A percentile compares a stretch with the other conserved stretches of the same genome.
phyloP scores from a whole-genome alignment of 1,284 basidiomycete genomes.

The Phaffia rhodozyma region DNA sequence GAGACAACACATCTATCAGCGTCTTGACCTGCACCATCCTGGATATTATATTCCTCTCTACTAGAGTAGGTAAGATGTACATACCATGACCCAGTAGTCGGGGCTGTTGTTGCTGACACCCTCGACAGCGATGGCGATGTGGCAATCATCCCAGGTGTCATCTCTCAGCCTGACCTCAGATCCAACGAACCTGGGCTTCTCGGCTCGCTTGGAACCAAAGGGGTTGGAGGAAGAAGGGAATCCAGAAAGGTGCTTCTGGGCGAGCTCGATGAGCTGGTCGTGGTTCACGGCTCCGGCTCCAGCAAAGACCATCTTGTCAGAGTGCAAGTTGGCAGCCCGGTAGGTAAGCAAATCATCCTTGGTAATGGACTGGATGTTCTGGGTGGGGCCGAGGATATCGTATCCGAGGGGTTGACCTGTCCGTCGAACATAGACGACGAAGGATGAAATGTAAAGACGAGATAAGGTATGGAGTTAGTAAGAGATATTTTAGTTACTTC shows the following conservation, averaged over 20 bases:
- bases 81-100: conserved; percentile 97
- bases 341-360: conserved; percentile 80
- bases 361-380: conserved; percentile 92
- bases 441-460: too few relatives aligned
- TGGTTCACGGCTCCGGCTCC: conserved; percentile 94
- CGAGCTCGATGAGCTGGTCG: conserved; percentile 82
- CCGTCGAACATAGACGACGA: conserved; percentile 18
- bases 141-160: conserved; percentile 75
- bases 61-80: neutral
- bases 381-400: conserved; percentile 93
- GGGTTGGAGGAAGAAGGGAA: conserved; percentile 82
- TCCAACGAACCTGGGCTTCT: conserved; percentile 71
- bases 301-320: conserved; percentile 97
- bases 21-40: neutral
- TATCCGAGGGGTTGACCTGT: conserved; percentile 84
- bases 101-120: conserved; percentile 96
- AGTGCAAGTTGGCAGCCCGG: conserved; percentile 96
- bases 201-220: conserved; percentile 60
- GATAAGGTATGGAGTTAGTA: too few relatives aligned
- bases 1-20: neutral
- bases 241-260: conserved; percentile 81
- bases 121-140: conserved; percentile 94
- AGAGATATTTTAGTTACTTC: too few relatives aligned
- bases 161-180: conserved; percentile 94
- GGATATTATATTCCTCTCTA: neutral